Conservation (phyloP, 2,329 filamentous ascomycete species). For the Cladosporium sp. region DNA sequence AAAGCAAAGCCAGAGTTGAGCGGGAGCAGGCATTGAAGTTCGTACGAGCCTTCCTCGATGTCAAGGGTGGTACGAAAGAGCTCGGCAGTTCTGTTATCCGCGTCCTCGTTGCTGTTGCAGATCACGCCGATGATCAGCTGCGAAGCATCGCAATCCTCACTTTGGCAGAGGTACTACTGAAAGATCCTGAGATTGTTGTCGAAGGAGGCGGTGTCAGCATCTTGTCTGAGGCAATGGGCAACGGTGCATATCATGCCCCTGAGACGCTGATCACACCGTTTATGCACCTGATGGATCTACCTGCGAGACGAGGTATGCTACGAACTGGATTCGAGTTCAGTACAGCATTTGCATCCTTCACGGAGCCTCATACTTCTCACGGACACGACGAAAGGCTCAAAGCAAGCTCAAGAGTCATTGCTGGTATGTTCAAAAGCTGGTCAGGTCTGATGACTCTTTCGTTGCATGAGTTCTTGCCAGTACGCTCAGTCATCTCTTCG, state of each 20-base stretch:
- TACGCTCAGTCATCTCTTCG: constrained; percentile 71
- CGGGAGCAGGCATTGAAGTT: constrained; percentile 96
- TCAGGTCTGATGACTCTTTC: constrained; percentile 82
- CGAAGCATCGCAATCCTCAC: constrained; percentile 90
- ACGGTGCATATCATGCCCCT: constrained; percentile 86
- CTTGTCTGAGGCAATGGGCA: constrained; percentile 84
- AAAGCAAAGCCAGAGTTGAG: constrained; percentile 94
- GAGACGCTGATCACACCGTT: constrained; percentile 86
- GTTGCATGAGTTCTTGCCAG: constrained; percentile 80
- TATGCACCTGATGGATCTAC: constrained; percentile 81
- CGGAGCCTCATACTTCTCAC: constrained; percentile 62
- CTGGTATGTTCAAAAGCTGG: constrained; percentile 89
- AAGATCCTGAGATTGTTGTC: constrained; percentile 75
- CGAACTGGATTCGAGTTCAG: constrained; percentile 85
- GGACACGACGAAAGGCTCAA: constrained; percentile 64
- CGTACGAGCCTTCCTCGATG: constrained; percentile 87
- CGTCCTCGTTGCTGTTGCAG: constrained; percentile 84
- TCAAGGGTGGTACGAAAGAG: constrained; percentile 86
- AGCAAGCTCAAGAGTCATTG: constrained; percentile 86
- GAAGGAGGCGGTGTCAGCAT: constrained; percentile 79
- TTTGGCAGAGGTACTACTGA: constrained; percentile 82
- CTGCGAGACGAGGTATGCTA: constrained; percentile 74
- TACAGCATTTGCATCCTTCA: constrained; percentile 81
- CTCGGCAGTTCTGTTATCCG: constrained; percentile 82
- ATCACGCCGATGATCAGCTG: constrained; percentile 78